These are phyloP conservation scores for Debaryomycetaceae sp. DNA, from an alignment of 1,139 yeast genomes.

Conservation along the genomic window DNA sequence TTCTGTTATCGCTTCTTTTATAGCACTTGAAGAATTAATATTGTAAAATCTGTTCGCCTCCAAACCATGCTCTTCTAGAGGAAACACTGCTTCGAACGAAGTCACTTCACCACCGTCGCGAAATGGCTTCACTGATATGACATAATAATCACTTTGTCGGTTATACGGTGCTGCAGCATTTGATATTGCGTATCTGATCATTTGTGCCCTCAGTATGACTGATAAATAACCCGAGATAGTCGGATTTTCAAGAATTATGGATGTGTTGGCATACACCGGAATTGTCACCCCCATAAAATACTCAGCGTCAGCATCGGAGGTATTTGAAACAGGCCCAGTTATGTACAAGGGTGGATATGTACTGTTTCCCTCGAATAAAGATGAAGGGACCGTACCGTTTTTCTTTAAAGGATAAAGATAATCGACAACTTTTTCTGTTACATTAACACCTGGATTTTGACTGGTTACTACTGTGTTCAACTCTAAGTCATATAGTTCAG, in stretches of 20 bases:
- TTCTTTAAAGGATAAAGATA: constrained; percentile 52
- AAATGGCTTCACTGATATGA: constrained; percentile 32
- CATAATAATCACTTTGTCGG: constrained; percentile 24
- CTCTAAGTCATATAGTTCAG: constrained; percentile 62
- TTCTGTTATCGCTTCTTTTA: constrained; percentile 33
- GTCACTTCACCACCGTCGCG: constrained; percentile 12
- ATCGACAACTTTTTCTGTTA: constrained; percentile 29
- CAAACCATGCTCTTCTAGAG: constrained; percentile 14
- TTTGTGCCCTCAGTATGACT: constrained; percentile 56
- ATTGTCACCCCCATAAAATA: constrained; percentile 58
- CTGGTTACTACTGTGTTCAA: constrained; percentile 33
- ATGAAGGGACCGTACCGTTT: constrained; percentile 41
- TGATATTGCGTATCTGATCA: constrained; percentile 48
- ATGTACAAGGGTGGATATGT: constrained; percentile 41
- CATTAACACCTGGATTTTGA: constrained; percentile 25
- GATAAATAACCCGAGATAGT: constrained; percentile 71
- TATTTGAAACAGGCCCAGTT: constrained; percentile 55
- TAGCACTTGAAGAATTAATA: constrained; percentile 33
- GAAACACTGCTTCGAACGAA: constrained; percentile 38
- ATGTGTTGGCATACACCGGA: constrained; percentile 70
- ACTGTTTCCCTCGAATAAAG: constrained; percentile 13
- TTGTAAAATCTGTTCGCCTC: constrained; percentile 24
- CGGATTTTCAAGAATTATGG: constrained; percentile 59
- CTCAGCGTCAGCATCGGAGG: constrained; percentile 23
- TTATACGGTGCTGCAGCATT: constrained; percentile 34